phyloP scores from a whole-genome alignment of 371 early-diverging fungal genomes.

The Rhizopus sp. region DNA sequence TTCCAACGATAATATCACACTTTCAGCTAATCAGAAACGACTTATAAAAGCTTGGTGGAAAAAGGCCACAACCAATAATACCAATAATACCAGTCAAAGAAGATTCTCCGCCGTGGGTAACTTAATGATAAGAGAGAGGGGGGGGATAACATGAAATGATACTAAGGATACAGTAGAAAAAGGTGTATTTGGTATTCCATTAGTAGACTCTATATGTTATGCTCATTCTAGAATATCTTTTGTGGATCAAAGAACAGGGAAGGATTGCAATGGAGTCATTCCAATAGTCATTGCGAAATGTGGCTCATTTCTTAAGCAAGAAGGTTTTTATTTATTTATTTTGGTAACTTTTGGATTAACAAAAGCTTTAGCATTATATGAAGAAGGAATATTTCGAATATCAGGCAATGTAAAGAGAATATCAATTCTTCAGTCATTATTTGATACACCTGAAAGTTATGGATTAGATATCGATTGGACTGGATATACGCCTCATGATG shows the following conservation, averaged over 20 bases:
- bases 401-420: conserved; percentile 68
- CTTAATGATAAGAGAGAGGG: background rate
- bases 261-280: conserved; percentile 44
- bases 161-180: conserved; percentile 14
- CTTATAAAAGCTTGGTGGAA: conserved; percentile 46
- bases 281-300: conserved; percentile 60
- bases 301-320: conserved; percentile 55
- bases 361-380: conserved; percentile 28
- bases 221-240: conserved; percentile 43
- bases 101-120: background rate
- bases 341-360: background rate
- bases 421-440: conserved; percentile 53
- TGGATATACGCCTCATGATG: conserved; percentile 65
- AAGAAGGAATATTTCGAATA: conserved; percentile 65
- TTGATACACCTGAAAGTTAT: conserved; percentile 54
- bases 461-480: conserved; percentile 57
- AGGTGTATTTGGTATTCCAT: conserved; percentile 41
- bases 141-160: background rate
- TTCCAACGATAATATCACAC: conserved; percentile 13
- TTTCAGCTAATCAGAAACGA: conserved; percentile 34
- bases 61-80: conserved; percentile 22
- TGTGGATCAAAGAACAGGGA: conserved; percentile 25
- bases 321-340: conserved; percentile 38
- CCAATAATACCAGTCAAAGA: conserved; percentile 15
- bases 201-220: conserved; percentile 40